Evolutionary conservation across 2,329 filamentous ascomycete genomes (phyloP), one percentile per base, ranked within the genome.

Genomic region (Lachnellula hyalina): DNA sequence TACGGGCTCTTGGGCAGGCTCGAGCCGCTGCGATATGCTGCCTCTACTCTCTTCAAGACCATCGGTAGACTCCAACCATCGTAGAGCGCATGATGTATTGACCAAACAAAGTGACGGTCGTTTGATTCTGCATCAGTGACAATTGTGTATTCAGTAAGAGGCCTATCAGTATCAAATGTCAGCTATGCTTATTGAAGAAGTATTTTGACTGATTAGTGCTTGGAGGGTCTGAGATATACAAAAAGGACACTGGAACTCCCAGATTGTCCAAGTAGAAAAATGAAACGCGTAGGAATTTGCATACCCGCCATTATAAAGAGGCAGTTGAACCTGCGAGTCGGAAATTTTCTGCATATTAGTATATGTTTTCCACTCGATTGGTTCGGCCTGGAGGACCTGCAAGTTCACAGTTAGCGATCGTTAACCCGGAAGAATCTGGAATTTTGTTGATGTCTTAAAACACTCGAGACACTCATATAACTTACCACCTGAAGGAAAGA

Each of bases 31-130:
- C 57, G 64, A 32, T 56, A 62, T 11, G 58, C 61, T 6, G 51
- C 51, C 5, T 59, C 53, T 12, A 70, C 60, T 45, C 63, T 60
- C n/a, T 64, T 57, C 12, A 71, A 55, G 3, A 72, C 57, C 35
- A 68, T 36, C 2, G 66, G 63, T 51, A 68, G 57, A 0, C 73
- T 75, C 79, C 78, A 81, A 17, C 79, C 79, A 51, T 83, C 79
- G 55, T 82, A 82, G 0, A 82, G 62, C 4, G 75, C 77, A 60
- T 83, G 80, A 58, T 82, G 79, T 69, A 80, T 77, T 1, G 76
- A 77, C 56, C 79, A 67, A 17, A 81, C 73, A 54, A 81, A 80
- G 60, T 72, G 67, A 12, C 46, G 69, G 23, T 49, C 49, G 28
- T 67, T 45, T 36, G 51, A 52, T 9, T 50, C 17, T 25, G 3